A percentile compares a stretch with the other conserved stretches of the same genome.
These are phyloP conservation scores for Pseudogymnoascus sp. DNA, from an alignment of 2,329 filamentous ascomycete species.

Conservation along the genomic window DNA sequence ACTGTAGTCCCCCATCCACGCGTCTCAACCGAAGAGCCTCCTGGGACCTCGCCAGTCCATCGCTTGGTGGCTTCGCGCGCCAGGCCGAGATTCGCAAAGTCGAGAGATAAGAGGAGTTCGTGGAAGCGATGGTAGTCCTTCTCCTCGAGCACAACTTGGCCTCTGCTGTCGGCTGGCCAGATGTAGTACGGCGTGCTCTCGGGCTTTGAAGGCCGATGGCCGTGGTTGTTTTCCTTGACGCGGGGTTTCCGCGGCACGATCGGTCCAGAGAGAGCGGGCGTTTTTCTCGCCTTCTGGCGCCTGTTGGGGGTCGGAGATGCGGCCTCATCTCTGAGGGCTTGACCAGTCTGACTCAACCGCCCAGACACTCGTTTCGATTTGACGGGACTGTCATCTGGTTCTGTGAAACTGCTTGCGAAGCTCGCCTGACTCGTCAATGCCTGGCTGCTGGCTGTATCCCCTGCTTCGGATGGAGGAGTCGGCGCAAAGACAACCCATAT, in stretches of 20 bases:
- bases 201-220: constrained; percentile 41
- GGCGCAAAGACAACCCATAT: constrained; percentile 83
- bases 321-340: background rate
- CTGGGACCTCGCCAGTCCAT: constrained; percentile 61
- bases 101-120: constrained; percentile 63
- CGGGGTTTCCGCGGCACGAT: constrained; percentile 57
- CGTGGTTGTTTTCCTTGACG: constrained; percentile 50
- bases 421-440: background rate
- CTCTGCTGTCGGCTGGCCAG: constrained; percentile 56
- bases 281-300: constrained; percentile 32
- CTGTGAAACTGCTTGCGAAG: background rate
- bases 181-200: constrained; percentile 52
- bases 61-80: constrained; percentile 56
- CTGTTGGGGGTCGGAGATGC: background rate
- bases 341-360: background rate
- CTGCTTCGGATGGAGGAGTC: constrained; percentile 23
- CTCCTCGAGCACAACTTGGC: constrained; percentile 54
- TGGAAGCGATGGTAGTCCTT: constrained; percentile 57
- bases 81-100: constrained; percentile 59
- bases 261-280: constrained; percentile 44
- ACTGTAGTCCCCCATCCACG: constrained; percentile 44
- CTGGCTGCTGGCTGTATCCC: background rate
- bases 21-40: constrained; percentile 23
- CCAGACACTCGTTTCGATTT: background rate
- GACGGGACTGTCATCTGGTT: background rate